Base-by-base conservation (phyloP, 331 rosid species). In the Telfairia occidentalis region DNA sequence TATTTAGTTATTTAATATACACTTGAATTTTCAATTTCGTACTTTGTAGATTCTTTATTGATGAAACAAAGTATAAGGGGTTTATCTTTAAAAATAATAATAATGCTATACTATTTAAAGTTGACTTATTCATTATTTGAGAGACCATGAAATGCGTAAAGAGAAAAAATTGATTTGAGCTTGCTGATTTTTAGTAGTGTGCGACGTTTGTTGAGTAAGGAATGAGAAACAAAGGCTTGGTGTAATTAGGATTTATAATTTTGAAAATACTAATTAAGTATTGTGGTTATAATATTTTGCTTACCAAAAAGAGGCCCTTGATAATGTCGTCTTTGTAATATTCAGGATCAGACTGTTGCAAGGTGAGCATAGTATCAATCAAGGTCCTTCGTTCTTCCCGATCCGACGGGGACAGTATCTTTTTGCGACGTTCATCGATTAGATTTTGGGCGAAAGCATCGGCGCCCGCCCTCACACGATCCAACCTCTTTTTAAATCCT, bases 271-370 rank as follows among this genome's bases (percentile, higher is more conserved):
- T n/a, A n/a, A n/a, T n/a, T n/a, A n/a, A n/a, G n/a, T n/a, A n/a
- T n/a, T n/a, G n/a, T n/a, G n/a, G n/a, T n/a, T n/a, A n/a, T n/a
- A n/a, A n/a, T n/a, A n/a, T n/a, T n/a, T 30, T 1, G 12, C 21
- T 32, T 71, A 79, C 83, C 76, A 76, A 60, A 52, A 87, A 57
- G 50, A 78, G 67, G 1, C 84, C 86, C 73, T 80, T 82, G 18
- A 85, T 34, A 5, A 77, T 75, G 13, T 84, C 82, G 1, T 82
- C 66, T 0, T 76, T 77, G 29, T 82, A 84, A 63, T 80, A 82
- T 9, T 86, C 81, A 5, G 92, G 87, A 9, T 88, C 86, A 10
- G 46, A 73, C 4, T 67, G 73, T 63, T 84, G 85, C 29, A 76
- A 76, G 0, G 73, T 60, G 38, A 84, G 7, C 48, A 88, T 2